Percentiles rank a stretch among this genome's conserved stretches.
phyloP scores from a whole-genome alignment of 164 flowering plant genomes.

The Annona squamosa region DNA sequence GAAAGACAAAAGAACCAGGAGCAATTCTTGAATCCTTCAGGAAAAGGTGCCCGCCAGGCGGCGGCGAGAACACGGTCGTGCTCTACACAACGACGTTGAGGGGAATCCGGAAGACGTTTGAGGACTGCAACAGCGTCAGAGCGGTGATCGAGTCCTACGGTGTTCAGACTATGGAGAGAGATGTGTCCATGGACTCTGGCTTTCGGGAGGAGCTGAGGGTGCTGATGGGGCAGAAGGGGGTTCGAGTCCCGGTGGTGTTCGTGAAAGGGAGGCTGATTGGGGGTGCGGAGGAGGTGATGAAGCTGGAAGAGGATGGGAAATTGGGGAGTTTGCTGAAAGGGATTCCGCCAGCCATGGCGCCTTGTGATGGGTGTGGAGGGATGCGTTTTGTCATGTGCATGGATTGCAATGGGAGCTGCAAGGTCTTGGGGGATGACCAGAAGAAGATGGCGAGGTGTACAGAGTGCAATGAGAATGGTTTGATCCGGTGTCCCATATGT shows the following conservation, averaged over 20 bases:
- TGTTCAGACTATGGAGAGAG: slow-evolving; percentile 56
- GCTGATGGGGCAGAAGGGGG: slow-evolving; percentile 49
- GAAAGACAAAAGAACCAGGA: slow-evolving; percentile 18
- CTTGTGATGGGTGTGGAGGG: slow-evolving; percentile 67
- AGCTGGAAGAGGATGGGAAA: slow-evolving; percentile 78
- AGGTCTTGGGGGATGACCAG: slow-evolving; percentile 45
- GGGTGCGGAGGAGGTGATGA: slow-evolving; percentile 66
- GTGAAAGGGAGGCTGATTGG: slow-evolving; percentile 86
- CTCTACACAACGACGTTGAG: slow-evolving; percentile 86
- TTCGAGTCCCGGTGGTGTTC: slow-evolving; percentile 71
- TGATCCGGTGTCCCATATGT: slow-evolving; percentile 84
- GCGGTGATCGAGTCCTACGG: slow-evolving; percentile 48
- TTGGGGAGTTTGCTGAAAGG: slow-evolving; percentile 47
- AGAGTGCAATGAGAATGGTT: slow-evolving; percentile 68
- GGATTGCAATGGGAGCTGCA: slow-evolving; percentile 84
- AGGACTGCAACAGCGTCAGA: slow-evolving; percentile 76
- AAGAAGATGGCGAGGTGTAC: slow-evolving; percentile 62
- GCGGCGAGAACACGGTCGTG: slow-evolving; percentile 58
- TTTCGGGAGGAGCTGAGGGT: slow-evolving; percentile 67
- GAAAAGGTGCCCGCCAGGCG: slow-evolving; percentile 63
- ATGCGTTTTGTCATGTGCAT: slow-evolving; percentile 75
- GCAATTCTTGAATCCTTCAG: slow-evolving; percentile 33
- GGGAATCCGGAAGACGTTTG: slow-evolving; percentile 88
- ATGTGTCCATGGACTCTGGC: slow-evolving; percentile 88
- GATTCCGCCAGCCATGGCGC: slow-evolving; percentile 34